Base-by-base conservation (phyloP, 768 basidiomycete species). In the Collybiopsis confluens region DNA sequence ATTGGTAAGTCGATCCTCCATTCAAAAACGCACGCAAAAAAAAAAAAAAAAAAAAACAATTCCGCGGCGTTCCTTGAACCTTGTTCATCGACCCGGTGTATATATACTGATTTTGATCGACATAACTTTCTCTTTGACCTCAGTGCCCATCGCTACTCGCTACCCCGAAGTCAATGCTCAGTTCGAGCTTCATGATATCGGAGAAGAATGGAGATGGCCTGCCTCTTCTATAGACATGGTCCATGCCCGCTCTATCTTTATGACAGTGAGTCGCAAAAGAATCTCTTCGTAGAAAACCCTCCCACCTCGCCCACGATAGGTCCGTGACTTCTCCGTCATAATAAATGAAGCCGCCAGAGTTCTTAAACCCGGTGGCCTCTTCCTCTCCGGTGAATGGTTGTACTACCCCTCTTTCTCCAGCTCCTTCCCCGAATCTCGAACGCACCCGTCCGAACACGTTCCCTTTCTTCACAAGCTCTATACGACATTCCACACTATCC, bases 91-190 rank as follows among this genome's bases (percentile, higher is more conserved):
- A n/a, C n/a, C n/a, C n/a, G n/a, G n/a, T n/a, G n/a, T n/a, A n/a
- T n/a, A n/a, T n/a, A n/a, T n/a, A n/a, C n/a, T n/a, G n/a, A n/a
- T n/a, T n/a, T n/a, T n/a, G n/a, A n/a, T n/a, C 44, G 59, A 59
- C 51, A 47, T 49, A n/a, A 52, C n/a, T 16, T 18, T n/a, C 21
- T 40, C 49, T 20, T 48, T 49, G 43, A 27, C 40, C 42, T 27
- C 62, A 91, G 88, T 88, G 24, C 88, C 88, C 23, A 86, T 90
- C 57, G 79, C 80, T 30, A 86, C 86, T 0, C 74, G 80, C 56
- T 80, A 78, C 56, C 86, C 86, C 1, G 76, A 65, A 10, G 57
- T 56, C 3, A 88, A 90, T 59, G 85, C 84, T 15, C 72, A 71
- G 13, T 89, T 88, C 63, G 83, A 86, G 63, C 72, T 90, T 16